phyloP scores from a whole-genome alignment of 2,329 filamentous ascomycete species.

The Magnaporthiopsis incrustans region DNA sequence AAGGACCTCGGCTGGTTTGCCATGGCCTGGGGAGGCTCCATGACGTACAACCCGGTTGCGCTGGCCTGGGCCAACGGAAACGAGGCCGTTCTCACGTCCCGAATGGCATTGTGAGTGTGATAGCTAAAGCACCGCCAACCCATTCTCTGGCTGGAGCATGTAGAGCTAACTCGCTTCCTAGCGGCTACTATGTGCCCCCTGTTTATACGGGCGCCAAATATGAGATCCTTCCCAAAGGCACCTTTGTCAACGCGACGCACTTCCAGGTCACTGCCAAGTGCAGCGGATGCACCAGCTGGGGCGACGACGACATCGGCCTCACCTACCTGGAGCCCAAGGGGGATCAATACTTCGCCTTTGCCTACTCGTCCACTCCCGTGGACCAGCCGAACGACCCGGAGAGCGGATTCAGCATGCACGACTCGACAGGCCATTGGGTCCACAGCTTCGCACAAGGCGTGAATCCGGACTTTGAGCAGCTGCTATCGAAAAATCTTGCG shows the following conservation, averaged over 20 bases:
- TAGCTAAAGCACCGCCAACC: not conserved
- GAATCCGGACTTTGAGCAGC: slow-evolving; percentile 24
- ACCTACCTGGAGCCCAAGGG: slow-evolving; percentile 28
- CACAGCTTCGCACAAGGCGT: slow-evolving; percentile 27
- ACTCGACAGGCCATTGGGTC: slow-evolving; percentile 31
- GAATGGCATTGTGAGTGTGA: slow-evolving; percentile 34
- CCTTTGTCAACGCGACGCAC: slow-evolving; percentile 29
- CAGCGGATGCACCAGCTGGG: slow-evolving; percentile 34
- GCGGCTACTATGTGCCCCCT: slow-evolving; percentile 26
- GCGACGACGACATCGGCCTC: slow-evolving; percentile 30
- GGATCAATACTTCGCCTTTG: slow-evolving; percentile 31
- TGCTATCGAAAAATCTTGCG: not conserved
- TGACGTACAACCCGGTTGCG: slow-evolving; percentile 38
- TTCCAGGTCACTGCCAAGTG: slow-evolving; percentile 32
- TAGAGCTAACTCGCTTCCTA: slow-evolving; percentile 10
- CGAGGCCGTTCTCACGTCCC: slow-evolving; percentile 31
- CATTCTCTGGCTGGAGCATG: too few species aligned
- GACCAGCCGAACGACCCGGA: slow-evolving; percentile 27
- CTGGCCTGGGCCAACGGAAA: slow-evolving; percentile 35
- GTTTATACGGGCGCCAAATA: slow-evolving; percentile 21
- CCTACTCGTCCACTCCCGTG: slow-evolving; percentile 28
- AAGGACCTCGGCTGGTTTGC: slow-evolving; percentile 38
- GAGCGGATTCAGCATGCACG: slow-evolving; percentile 33
- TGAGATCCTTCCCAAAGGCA: slow-evolving; percentile 27
- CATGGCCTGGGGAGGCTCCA: slow-evolving; percentile 40